These are phyloP conservation scores for Ascobolus immersus DNA, from an alignment of 495 filamentous ascomycete species.

Conservation along the genomic window DNA sequence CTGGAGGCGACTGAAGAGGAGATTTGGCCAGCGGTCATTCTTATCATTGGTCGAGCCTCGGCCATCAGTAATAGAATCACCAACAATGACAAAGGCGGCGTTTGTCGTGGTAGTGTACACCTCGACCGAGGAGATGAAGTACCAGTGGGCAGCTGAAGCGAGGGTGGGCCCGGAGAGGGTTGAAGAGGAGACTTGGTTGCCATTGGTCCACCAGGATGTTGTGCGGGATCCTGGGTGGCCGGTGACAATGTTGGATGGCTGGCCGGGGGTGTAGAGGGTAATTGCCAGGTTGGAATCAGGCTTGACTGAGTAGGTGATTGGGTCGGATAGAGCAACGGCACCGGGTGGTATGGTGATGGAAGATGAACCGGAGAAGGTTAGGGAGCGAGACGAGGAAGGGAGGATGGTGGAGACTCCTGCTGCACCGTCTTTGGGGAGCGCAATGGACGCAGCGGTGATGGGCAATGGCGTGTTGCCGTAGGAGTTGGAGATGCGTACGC, in stretches of 20 bases:
- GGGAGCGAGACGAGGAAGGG: constrained; percentile 20
- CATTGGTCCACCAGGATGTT: constrained; percentile 28
- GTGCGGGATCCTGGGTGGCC: constrained; percentile 44
- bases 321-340: constrained; percentile 35
- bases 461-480: constrained; percentile 36
- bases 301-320: constrained; percentile 28
- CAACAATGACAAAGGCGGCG: constrained; percentile 32
- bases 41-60: constrained; percentile 34
- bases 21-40: constrained; percentile 49
- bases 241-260: constrained; percentile 31
- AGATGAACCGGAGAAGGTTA: constrained; percentile 30
- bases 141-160: constrained; percentile 32
- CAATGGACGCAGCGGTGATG: constrained; percentile 33
- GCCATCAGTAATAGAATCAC: constrained; percentile 54
- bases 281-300: constrained; percentile 28
- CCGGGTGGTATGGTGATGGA: constrained; percentile 32
- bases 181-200: constrained; percentile 26
- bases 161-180: constrained; percentile 22
- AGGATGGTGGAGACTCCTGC: constrained; percentile 31
- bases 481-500: constrained; percentile 40
- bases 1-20: constrained; percentile 32
- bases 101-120: constrained; percentile 23
- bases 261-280: constrained; percentile 32
- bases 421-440: constrained; percentile 23
- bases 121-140: constrained; percentile 35